phyloP scores from a whole-genome alignment of 208 protist genomes.

The Trypanosoma grayi region DNA sequence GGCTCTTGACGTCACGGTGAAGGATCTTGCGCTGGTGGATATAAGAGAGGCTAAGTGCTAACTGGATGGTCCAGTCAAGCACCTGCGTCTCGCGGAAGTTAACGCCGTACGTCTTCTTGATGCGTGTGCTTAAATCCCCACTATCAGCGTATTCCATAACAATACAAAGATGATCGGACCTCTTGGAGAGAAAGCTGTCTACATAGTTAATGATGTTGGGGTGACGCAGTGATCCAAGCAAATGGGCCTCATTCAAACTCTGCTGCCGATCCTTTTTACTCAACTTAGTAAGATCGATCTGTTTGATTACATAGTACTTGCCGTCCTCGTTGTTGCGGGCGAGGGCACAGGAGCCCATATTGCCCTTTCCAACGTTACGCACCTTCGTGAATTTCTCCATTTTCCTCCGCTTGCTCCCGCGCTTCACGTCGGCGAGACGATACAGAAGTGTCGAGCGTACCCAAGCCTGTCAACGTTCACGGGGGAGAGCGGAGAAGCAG shows the following conservation, averaged over 20 bases:
- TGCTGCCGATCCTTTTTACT: slow-evolving; percentile 89
- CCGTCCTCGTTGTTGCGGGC: slow-evolving; percentile 90
- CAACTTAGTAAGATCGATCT: slow-evolving; percentile 88
- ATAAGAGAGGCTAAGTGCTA: slow-evolving; percentile 88
- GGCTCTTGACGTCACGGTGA: slow-evolving; percentile 92
- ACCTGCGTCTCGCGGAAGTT: slow-evolving; percentile 85
- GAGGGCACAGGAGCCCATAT: slow-evolving; percentile 92
- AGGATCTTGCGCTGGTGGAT: slow-evolving; percentile 92
- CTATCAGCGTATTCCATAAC: slow-evolving; percentile 93
- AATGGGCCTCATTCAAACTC: slow-evolving; percentile 89
- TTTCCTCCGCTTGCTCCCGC: background rate
- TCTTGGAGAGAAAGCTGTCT: slow-evolving; percentile 89
- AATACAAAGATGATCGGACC: slow-evolving; percentile 90
- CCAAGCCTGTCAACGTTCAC: no score
- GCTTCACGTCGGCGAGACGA: background rate
- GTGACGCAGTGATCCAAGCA: slow-evolving; percentile 88
- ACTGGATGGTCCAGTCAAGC: slow-evolving; percentile 89
- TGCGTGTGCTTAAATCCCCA: slow-evolving; percentile 75
- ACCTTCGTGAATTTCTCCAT: slow-evolving; percentile 94
- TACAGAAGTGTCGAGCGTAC: no score
- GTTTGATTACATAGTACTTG: slow-evolving; percentile 93
- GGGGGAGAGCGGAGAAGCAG: no score
- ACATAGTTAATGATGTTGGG: slow-evolving; percentile 95
- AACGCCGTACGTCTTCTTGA: slow-evolving; percentile 78
- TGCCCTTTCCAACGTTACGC: slow-evolving; percentile 91